These are phyloP conservation scores for Lichtheimia hyalospora DNA, from an alignment of 371 early-diverging fungal species.

Conservation along the genomic window DNA sequence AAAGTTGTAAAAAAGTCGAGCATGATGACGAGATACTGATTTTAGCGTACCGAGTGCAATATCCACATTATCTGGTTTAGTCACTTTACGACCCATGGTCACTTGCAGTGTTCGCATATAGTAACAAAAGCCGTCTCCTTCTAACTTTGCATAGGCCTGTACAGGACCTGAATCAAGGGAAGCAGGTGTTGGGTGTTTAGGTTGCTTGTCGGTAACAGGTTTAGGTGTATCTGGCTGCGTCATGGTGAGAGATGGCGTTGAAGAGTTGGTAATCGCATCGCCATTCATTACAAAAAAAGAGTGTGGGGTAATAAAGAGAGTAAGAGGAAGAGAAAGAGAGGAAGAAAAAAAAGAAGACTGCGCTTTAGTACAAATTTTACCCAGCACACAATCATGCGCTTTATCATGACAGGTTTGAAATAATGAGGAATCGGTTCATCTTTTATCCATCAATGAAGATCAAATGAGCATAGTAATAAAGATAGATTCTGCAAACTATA, in stretches of 20 bases:
- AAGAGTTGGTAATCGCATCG: constrained; percentile 1
- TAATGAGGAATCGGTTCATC: too few relatives aligned
- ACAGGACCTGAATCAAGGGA: constrained; percentile 51
- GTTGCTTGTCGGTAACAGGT: constrained; percentile 3
- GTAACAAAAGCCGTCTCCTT: constrained; percentile 80
- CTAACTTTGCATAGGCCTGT: constrained; percentile 88
- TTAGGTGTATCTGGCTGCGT: background rate
- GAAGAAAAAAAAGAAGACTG: background rate
- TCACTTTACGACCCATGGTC: constrained; percentile 70
- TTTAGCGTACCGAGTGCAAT: constrained; percentile 82
- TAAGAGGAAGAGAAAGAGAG: background rate
- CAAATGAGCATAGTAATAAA: too few relatives aligned
- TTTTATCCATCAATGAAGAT: too few relatives aligned
- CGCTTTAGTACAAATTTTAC: too few relatives aligned
- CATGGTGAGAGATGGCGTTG: constrained; percentile 3
- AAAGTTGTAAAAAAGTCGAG: constrained; percentile 83
- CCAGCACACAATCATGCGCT: too few relatives aligned
- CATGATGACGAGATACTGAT: constrained; percentile 82
- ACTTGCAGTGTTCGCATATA: constrained; percentile 78
- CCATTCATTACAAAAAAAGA: background rate
- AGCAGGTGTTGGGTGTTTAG: constrained; percentile 14
- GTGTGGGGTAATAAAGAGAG: too few relatives aligned
- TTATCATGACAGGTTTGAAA: too few relatives aligned
- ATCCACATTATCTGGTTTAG: constrained; percentile 60
- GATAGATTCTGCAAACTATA: too few relatives aligned